phyloP scores from a whole-genome alignment of 2,329 filamentous ascomycete species.

The Aureobasidium mangrovei region DNA sequence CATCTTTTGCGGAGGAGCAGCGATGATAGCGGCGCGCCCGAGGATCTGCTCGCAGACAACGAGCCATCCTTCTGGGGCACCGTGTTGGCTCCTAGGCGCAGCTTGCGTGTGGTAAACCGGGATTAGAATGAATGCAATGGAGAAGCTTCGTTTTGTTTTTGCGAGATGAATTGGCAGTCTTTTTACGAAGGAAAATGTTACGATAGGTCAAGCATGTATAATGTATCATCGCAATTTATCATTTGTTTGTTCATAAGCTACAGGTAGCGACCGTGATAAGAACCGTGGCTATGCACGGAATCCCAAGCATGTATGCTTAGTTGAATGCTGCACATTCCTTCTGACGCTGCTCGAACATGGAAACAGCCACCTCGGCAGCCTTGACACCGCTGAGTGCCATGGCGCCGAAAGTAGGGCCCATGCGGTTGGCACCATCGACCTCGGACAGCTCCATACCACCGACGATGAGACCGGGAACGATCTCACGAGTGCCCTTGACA shows the following conservation, averaged over 20 bases:
- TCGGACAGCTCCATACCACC: conserved; percentile 91
- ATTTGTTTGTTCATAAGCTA: background rate
- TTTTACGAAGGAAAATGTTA: too few relatives aligned
- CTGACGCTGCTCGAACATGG: conserved; percentile 68
- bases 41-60: conserved; percentile 52
- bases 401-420: conserved; percentile 83
- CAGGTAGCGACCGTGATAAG: background rate
- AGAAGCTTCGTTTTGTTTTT: too few relatives aligned
- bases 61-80: conserved; percentile 62
- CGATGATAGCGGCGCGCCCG: conserved; percentile 38
- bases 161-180: too few relatives aligned
- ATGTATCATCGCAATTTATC: background rate
- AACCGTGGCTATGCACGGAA: background rate
- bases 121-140: conserved; percentile 29
- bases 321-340: conserved; percentile 51
- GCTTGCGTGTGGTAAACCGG: conserved; percentile 59
- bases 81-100: conserved; percentile 59
- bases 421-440: conserved; percentile 78
- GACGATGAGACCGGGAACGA: conserved; percentile 81
- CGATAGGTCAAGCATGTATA: background rate
- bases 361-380: conserved; percentile 78
- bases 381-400: conserved; percentile 85
- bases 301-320: background rate
- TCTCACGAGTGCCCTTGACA: conserved; percentile 81
- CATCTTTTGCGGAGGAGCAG: conserved; percentile 32